Evolutionary conservation across 805 yeast species (phyloP).

Genomic region (Candida ulmi): DNA sequence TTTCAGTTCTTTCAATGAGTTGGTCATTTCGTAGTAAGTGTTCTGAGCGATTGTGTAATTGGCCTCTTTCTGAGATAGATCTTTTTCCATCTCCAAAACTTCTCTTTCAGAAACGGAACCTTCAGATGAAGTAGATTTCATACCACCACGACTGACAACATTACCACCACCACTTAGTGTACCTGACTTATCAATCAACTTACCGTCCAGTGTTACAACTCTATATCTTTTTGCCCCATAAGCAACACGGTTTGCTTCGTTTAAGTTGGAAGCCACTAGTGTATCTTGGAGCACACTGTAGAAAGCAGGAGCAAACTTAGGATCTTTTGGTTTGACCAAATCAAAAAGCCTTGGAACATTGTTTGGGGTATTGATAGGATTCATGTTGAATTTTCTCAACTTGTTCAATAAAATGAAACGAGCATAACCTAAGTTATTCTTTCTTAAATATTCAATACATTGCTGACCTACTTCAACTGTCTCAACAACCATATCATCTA

Average conservation of each 20-base stretch:
- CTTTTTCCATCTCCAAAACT: constrained; percentile 45
- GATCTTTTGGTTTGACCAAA: constrained; percentile 61
- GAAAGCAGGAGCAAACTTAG: constrained; percentile 78
- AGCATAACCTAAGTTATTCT: constrained; percentile 82
- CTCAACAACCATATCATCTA: constrained; percentile 92
- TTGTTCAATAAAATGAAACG: constrained; percentile 77
- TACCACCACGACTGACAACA: constrained; percentile 63
- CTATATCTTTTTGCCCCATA: constrained; percentile 76
- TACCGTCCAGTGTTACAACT: constrained; percentile 91
- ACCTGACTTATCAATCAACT: constrained; percentile 87
- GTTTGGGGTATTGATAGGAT: constrained; percentile 62
- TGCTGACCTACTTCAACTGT: constrained; percentile 63
- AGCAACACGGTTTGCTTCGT: constrained; percentile 83
- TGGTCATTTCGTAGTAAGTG: constrained; percentile 54
- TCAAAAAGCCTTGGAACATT: constrained; percentile 81
- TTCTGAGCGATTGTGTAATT: constrained; percentile 43
- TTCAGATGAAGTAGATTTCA: constrained; percentile 44
- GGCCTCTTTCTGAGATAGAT: constrained; percentile 47
- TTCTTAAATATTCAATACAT: constrained; percentile 78
- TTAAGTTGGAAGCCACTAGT: constrained; percentile 71
- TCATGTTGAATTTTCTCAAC: constrained; percentile 55
- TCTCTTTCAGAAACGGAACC: constrained; percentile 50
- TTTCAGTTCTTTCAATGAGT: constrained; percentile 49
- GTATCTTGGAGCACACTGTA: constrained; percentile 85
- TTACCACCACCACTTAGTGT: constrained; percentile 97